Percentiles rank a stretch among this genome's conserved stretches.
Evolutionary conservation across 805 yeast species (phyloP).

Genomic region (Candida ortonii): DNA sequence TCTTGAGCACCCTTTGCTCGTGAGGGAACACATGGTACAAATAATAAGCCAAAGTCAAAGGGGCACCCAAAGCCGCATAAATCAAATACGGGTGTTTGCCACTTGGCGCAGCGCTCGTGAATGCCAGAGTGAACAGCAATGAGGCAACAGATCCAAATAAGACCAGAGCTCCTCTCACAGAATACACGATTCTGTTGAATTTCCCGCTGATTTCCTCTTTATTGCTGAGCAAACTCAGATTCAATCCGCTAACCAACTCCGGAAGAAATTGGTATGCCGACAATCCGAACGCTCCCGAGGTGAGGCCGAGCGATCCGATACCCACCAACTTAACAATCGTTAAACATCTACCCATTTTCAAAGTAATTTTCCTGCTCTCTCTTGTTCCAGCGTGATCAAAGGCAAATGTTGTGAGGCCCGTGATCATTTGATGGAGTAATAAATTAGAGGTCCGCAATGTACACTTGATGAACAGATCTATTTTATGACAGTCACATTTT

Average conservation of each 20-base stretch:
- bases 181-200: constrained; percentile 16
- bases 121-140: constrained; percentile 53
- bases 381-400: no score
- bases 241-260: constrained; percentile 10
- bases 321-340: constrained; percentile 62
- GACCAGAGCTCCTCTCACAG: constrained; percentile 26
- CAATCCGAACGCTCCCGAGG: constrained; percentile 47
- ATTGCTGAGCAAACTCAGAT: constrained; percentile 10
- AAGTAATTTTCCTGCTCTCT: no score
- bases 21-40: constrained; percentile 24
- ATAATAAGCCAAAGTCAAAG: constrained; percentile 37
- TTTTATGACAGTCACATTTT: no score
- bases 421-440: no score
- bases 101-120: constrained; percentile 48
- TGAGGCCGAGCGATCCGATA: constrained; percentile 63
- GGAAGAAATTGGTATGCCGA: constrained; percentile 24
- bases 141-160: constrained; percentile 49
- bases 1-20: constrained; percentile 29
- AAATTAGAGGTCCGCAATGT: no score
- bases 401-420: no score
- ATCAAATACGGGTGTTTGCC: constrained; percentile 73
- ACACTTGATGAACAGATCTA: no score
- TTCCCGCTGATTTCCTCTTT: constrained; percentile 15
- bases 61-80: constrained; percentile 58
- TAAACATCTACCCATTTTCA: constrained; percentile 56